Base-by-base conservation (phyloP, 768 basidiomycete genomes). In the Kwoniella sp. region DNA sequence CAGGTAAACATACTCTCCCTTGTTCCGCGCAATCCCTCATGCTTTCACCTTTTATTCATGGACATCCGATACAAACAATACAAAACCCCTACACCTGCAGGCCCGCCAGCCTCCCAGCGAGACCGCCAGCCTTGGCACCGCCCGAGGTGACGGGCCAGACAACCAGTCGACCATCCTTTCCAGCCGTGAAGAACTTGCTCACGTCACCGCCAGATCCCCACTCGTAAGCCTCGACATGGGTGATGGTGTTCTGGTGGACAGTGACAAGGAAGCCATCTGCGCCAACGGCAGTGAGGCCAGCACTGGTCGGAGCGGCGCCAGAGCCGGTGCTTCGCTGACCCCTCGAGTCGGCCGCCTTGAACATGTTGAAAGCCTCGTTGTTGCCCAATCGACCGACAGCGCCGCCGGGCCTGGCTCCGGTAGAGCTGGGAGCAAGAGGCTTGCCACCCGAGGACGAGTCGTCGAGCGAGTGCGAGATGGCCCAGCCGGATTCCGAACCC, bases 221-320 rank as follows among this genome's bases (percentile, higher is more conserved):
- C 56, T 85, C 85, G 66, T 87, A 95, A 23, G 87, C 77, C 50
- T 90, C 78, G 33, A 98, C 79, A 61, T 80, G 85, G n/a, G 90
- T 96, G 75, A 99, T 95, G 31, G 92, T 95, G 78, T 99, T 99
- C 80, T 98, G 95, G 71, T 98, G 95, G 43, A 95, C 81, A 12
- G 95, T 98, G 66, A 81, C 77, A 45, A 93, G 76, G 70, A 92
- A 88, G 3, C 87, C 88, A 65, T 86, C 84, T 4, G 74, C 70
- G 3, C 75, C 74, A 15, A 71, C 71, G 6, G 53, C 61, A 10
- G 69, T 60, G 5, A 70, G 56, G 14, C 65, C 69, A 23, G 69
- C 69, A 0, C 76, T 75, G 9, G 67, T 73, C 5, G 61, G 42
- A 8, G 53, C 65, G 15, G 47, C 57, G 20, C 62, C 63, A 6